Evolutionary conservation across 768 basidiomycete genomes (phyloP).

Genomic region (Russula sp.): DNA sequence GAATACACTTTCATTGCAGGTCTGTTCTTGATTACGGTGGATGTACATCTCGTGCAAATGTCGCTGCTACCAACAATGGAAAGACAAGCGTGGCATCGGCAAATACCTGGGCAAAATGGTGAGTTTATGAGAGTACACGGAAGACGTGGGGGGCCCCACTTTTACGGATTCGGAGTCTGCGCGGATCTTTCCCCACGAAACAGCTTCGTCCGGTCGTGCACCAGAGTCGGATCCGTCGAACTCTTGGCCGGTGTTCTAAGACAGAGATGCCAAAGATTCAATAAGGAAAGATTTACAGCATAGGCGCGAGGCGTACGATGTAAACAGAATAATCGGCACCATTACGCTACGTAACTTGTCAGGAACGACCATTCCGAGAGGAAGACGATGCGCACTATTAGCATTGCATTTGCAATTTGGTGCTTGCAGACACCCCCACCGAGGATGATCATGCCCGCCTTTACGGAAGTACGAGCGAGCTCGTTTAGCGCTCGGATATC

Average conservation of each 20-base stretch:
- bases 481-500: conserved; percentile 94
- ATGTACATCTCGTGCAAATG: conserved; percentile 60
- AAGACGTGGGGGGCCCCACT: conserved; percentile 40
- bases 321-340: conserved; percentile 97
- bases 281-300: background rate
- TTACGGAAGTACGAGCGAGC: conserved; percentile 76
- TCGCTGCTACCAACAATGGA: conserved; percentile 91
- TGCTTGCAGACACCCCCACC: conserved; percentile 99
- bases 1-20: background rate
- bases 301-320: conserved; percentile 56
- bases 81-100: conserved; percentile 98
- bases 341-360: conserved; percentile 63
- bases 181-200: conserved; percentile 98
- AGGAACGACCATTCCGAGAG: conserved; percentile 19
- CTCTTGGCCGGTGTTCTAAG: conserved; percentile 95
- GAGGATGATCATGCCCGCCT: conserved; percentile 97
- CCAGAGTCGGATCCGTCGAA: conserved; percentile 99
- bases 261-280: background rate
- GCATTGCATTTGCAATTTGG: conserved; percentile 99
- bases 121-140: background rate
- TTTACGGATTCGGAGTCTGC: conserved; percentile 81
- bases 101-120: conserved; percentile 51
- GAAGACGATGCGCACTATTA: conserved; percentile 63
- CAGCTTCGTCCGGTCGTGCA: conserved; percentile 93
- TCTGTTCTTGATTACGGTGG: conserved; percentile 10